A percentile compares a stretch with the other conserved stretches of the same genome.
phyloP scores from a whole-genome alignment of 495 filamentous ascomycete species.

The Xylaria intraflava region DNA sequence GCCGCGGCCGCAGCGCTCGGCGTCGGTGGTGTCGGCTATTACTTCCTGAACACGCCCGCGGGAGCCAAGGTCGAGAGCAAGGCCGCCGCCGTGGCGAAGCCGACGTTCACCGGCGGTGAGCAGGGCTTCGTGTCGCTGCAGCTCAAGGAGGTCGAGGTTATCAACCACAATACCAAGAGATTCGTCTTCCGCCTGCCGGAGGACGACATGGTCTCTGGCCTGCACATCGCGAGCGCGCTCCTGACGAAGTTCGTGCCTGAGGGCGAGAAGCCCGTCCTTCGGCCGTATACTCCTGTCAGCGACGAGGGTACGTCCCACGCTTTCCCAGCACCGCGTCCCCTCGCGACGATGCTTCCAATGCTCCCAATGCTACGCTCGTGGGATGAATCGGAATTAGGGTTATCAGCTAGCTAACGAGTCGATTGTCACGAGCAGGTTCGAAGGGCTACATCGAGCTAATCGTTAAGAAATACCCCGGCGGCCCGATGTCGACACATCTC shows the following conservation, averaged over 20 bases:
- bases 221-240: constrained; percentile 74
- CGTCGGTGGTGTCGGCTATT: constrained; percentile 44
- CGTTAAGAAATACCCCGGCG: constrained; percentile 83
- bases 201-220: constrained; percentile 72
- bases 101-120: constrained; percentile 74
- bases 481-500: constrained; percentile 84
- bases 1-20: constrained; percentile 29
- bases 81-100: constrained; percentile 33
- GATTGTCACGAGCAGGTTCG: constrained; percentile 36
- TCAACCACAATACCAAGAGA: constrained; percentile 88
- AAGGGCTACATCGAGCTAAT: constrained; percentile 81
- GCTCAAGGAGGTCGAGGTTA: constrained; percentile 64
- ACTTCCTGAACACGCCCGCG: constrained; percentile 42
- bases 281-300: constrained; percentile 88
- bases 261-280: constrained; percentile 73
- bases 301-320: constrained; percentile 63
- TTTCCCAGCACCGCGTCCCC: not conserved
- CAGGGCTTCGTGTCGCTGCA: constrained; percentile 77
- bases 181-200: constrained; percentile 80
- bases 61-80: constrained; percentile 43
- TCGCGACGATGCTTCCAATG: not conserved
- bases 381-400: not conserved
- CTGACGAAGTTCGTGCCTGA: constrained; percentile 80
- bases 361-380: not conserved
- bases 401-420: constrained; percentile 13